phyloP scores from a whole-genome alignment of 306 rosid species.

The Medicago lupulina region DNA sequence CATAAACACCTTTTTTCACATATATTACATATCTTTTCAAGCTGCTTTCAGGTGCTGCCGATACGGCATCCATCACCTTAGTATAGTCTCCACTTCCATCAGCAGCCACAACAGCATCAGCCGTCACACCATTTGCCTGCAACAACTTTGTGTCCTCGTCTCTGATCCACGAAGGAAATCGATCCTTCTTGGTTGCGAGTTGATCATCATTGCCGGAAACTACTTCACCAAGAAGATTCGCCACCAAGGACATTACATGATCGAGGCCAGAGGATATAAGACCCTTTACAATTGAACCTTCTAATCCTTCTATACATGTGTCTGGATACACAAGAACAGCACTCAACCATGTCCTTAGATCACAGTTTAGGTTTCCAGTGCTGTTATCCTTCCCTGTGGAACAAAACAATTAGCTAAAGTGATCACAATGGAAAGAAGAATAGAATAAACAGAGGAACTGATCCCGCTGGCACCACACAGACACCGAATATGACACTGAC shows the following conservation, averaged over 20 bases:
- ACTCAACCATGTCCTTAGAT: constrained; percentile 89
- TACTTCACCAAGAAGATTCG: constrained; percentile 61
- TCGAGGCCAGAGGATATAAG: constrained; percentile 53
- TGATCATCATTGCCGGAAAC: constrained; percentile 27
- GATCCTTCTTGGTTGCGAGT: background rate
- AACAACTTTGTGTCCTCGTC: constrained; percentile 57
- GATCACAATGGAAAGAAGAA: background rate
- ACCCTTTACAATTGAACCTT: constrained; percentile 63
- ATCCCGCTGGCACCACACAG: no score
- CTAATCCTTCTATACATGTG: constrained; percentile 85
- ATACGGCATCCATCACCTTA: constrained; percentile 67
- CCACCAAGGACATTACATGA: constrained; percentile 58
- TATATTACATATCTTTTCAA: constrained; percentile 68
- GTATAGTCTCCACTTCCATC: constrained; percentile 81
- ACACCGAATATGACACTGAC: no score
- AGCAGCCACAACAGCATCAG: constrained; percentile 64
- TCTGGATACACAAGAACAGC: constrained; percentile 71
- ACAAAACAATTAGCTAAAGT: background rate
- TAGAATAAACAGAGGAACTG: no score
- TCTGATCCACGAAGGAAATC: constrained; percentile 68
- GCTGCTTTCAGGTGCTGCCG: constrained; percentile 81
- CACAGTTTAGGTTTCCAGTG: constrained; percentile 73
- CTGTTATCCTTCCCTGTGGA: constrained; percentile 63
- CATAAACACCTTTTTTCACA: constrained; percentile 71
- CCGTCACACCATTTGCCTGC: constrained; percentile 45